Evolutionary conservation across 768 basidiomycete genomes (phyloP), one percentile per base, ranked within the genome.

Genomic region (Suillus brevipes): DNA sequence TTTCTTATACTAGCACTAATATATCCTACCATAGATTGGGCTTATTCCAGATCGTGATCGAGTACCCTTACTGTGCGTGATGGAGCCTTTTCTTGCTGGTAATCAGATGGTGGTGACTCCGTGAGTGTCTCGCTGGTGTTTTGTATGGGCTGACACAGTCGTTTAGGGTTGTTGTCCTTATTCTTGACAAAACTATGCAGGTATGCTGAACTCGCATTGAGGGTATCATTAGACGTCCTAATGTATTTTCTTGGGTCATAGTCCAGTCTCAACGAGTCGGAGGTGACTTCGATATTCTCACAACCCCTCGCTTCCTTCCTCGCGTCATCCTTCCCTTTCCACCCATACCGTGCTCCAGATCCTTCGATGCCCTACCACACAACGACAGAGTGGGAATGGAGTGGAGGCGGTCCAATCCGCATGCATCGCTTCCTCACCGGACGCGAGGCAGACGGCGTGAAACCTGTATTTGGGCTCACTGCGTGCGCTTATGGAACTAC

Each of bases 381-480:
- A 0, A 87, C 80, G 58, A 77, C 70, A 31, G 94, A 95, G 69
- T 70, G 82, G 37, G 72, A 77, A 14, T 84, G 81, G 73, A 73
- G 75, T n/a, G 79, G 80, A 25, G 77, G 79, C 9, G 75, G 73
- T 8, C 62, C 70, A 3, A 16, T 73, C 20, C 85, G 92, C 28
- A 81, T 87, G 67, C 94, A 96, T 76, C 80, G 82, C 20, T 97
- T 97, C 79, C 80, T 95, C 60, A 97, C 94, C 1, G 95, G 95
- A 0, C 80, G 94, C 49, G 94, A 97, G 73, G 87, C 84, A 3
- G 88, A 89, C 16, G 94, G 94, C 0, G 85, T 93, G 16, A 95
- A 94, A 71, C 94, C 94, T n/a, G 86, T 96, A 0, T 92, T 88
- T 68, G 94, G 94, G 9, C 77, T 97, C 10, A 97, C 94, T 36